Percentiles rank a stretch among this genome's conserved stretches.
Evolutionary conservation across 2,329 filamentous ascomycete genomes (phyloP).

Genomic region (Aspergillus clavatus): DNA sequence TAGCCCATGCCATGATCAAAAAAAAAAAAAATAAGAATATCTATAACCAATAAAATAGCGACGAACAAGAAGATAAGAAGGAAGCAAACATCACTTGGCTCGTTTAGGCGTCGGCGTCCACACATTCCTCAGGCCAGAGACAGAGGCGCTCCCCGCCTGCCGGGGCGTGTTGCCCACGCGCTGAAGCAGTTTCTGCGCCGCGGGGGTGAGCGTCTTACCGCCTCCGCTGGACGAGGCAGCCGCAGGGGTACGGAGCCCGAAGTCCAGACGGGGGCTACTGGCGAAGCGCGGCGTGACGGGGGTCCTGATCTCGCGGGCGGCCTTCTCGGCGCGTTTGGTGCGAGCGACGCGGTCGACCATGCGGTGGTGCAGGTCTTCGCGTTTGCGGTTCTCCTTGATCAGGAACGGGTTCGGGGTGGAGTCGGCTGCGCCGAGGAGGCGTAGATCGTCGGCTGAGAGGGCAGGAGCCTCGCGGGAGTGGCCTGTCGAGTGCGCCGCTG

Average conservation of each 20-base stretch:
- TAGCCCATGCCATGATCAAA: too few relatives aligned
- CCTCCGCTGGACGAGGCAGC: conserved; percentile 14
- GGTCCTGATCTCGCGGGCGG: conserved; percentile 56
- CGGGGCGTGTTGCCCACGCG: conserved; percentile 36
- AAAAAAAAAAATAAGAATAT: not conserved
- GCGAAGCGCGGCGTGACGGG: conserved; percentile 35
- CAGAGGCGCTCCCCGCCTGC: conserved; percentile 10
- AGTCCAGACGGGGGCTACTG: conserved; percentile 37
- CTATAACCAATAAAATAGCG: not conserved
- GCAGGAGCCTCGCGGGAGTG: not conserved
- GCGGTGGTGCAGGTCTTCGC: conserved; percentile 76
- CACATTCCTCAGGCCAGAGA: conserved; percentile 28
- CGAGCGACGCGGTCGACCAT: conserved; percentile 80
- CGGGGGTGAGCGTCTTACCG: conserved; percentile 40
- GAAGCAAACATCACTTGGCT: conserved; percentile 14
- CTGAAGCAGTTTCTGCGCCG: conserved; percentile 40
- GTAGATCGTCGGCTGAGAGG: conserved; percentile 25
- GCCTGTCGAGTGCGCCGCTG: not conserved
- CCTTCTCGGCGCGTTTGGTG: conserved; percentile 60
- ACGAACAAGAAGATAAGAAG: not conserved
- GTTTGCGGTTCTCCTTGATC: conserved; percentile 65
- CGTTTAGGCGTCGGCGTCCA: conserved; percentile 37
- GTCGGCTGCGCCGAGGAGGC: conserved; percentile 39
- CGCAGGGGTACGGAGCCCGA: conserved; percentile 25
- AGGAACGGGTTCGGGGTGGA: conserved; percentile 71